Evolutionary conservation across 192 early-diverging fungal genomes (phyloP).

Genomic region (Dimargaris verticillata): DNA sequence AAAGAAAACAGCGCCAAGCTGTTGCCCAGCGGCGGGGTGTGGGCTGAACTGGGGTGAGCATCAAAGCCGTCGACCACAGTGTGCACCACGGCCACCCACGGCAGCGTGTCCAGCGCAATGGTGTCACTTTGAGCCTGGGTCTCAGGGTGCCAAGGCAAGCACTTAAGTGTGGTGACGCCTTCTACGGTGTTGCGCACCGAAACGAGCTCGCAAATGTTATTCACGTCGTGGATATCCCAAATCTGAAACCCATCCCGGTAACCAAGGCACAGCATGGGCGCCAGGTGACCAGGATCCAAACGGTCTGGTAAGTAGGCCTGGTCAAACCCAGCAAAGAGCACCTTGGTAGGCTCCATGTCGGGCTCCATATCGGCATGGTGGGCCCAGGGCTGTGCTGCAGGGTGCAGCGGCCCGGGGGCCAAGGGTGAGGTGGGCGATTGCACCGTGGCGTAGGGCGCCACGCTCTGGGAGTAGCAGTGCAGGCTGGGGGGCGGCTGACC

Average conservation of each 20-base stretch:
- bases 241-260: slow-evolving; percentile 64
- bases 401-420: slow-evolving; percentile 3
- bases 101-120: not conserved
- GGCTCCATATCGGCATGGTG: not conserved
- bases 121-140: not conserved
- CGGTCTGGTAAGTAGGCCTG: not conserved
- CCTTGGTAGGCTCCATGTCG: not conserved
- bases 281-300: slow-evolving; percentile 22
- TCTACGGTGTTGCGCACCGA: slow-evolving; percentile 35
- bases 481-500: slow-evolving; percentile 7
- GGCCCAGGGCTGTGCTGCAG: slow-evolving; percentile 1
- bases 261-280: slow-evolving; percentile 32
- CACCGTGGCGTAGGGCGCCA: not conserved
- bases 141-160: not conserved
- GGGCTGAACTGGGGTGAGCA: not conserved
- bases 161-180: not conserved
- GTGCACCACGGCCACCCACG: slow-evolving; percentile 1
- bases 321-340: slow-evolving; percentile 2
- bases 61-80: not conserved
- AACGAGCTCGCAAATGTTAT: slow-evolving; percentile 46
- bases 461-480: slow-evolving; percentile 12
- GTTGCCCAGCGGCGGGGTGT: not conserved
- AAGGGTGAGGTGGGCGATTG: not conserved
- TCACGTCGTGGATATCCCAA: slow-evolving; percentile 49
- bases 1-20: not conserved